These are phyloP conservation scores for Serendipita sp. DNA, from an alignment of 768 basidiomycete genomes.

Conservation along the genomic window DNA sequence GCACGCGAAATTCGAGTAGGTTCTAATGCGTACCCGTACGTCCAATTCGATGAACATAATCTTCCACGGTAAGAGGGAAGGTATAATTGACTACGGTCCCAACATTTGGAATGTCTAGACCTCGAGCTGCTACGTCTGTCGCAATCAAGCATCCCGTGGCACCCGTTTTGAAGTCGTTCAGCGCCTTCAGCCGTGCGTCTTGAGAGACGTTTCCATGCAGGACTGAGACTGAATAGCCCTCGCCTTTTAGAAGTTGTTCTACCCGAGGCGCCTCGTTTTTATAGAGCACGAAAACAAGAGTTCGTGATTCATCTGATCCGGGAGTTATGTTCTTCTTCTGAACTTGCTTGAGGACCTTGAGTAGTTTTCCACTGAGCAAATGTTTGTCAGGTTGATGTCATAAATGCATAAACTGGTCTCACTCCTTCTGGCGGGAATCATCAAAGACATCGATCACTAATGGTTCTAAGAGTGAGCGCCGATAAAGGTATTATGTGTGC, in stretches of 20 bases:
- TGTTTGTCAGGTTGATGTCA: not conserved
- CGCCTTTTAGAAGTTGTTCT: slow-evolving; percentile 53
- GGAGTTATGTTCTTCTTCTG: slow-evolving; percentile 30
- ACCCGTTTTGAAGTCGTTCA: slow-evolving; percentile 77
- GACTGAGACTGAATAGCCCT: slow-evolving; percentile 63
- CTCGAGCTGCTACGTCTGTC: slow-evolving; percentile 93
- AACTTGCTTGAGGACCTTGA: slow-evolving; percentile 10
- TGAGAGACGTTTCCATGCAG: slow-evolving; percentile 89
- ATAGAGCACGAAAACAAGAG: slow-evolving; percentile 89
- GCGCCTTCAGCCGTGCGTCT: slow-evolving; percentile 60
- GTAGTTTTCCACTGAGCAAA: not conserved
- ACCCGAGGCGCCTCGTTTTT: slow-evolving; percentile 95
- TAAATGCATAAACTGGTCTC: slow-evolving; percentile 16
- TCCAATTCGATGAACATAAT: slow-evolving; percentile 81
- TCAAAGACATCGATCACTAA: slow-evolving; percentile 76
- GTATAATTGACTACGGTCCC: slow-evolving; percentile 90
- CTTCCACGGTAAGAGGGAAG: slow-evolving; percentile 93
- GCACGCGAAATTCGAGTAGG: not conserved
- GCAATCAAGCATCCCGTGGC: slow-evolving; percentile 73
- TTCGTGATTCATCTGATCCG: slow-evolving; percentile 40
- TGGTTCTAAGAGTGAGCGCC: not conserved
- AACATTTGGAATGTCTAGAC: slow-evolving; percentile 93
- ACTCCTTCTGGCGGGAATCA: slow-evolving; percentile 76
- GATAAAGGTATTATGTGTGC: not conserved
- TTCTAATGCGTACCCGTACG: slow-evolving; percentile 46